phyloP scores from a whole-genome alignment of 192 early-diverging fungal species.

The Rhizoclosmatium sp. region DNA sequence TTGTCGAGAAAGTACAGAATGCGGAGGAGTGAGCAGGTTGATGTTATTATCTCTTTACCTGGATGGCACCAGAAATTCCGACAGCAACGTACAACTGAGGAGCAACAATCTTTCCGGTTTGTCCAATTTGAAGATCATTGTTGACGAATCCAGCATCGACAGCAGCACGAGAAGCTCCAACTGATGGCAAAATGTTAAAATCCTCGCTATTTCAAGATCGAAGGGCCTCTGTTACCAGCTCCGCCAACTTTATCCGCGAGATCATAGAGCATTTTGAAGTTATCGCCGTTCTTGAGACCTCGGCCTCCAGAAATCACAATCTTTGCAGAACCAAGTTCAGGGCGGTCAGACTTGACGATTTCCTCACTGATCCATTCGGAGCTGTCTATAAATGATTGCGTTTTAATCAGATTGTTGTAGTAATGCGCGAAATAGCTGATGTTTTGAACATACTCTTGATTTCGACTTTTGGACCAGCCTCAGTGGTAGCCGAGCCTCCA shows the following conservation, averaged over 20 bases:
- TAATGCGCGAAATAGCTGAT: neutral
- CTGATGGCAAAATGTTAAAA: slow-evolving; percentile 51
- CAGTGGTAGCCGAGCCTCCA: slow-evolving; percentile 66
- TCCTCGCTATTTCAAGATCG: neutral
- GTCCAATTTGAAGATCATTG: slow-evolving; percentile 97
- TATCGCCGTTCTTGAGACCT: slow-evolving; percentile 94
- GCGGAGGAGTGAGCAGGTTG: neutral
- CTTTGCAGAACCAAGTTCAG: slow-evolving; percentile 86
- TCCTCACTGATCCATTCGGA: slow-evolving; percentile 91
- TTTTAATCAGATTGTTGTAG: neutral
- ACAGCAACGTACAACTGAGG: slow-evolving; percentile 95
- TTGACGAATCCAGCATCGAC: slow-evolving; percentile 96
- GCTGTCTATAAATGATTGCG: slow-evolving; percentile 20
- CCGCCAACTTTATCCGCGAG: slow-evolving; percentile 94
- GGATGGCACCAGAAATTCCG: slow-evolving; percentile 96
- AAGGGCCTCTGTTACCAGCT: slow-evolving; percentile 65
- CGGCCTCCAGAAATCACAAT: slow-evolving; percentile 94
- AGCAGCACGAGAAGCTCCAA: slow-evolving; percentile 96
- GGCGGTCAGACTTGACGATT: slow-evolving; percentile 92
- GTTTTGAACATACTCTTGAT: neutral
- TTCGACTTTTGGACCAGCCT: slow-evolving; percentile 68
- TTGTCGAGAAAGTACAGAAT: neutral
- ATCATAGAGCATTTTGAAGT: slow-evolving; percentile 90
- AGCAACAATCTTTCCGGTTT: slow-evolving; percentile 98
- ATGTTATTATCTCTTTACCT: slow-evolving; percentile 33